phyloP scores from a whole-genome alignment of 306 rosid genomes.

The Macrotyloma uniflorum region DNA sequence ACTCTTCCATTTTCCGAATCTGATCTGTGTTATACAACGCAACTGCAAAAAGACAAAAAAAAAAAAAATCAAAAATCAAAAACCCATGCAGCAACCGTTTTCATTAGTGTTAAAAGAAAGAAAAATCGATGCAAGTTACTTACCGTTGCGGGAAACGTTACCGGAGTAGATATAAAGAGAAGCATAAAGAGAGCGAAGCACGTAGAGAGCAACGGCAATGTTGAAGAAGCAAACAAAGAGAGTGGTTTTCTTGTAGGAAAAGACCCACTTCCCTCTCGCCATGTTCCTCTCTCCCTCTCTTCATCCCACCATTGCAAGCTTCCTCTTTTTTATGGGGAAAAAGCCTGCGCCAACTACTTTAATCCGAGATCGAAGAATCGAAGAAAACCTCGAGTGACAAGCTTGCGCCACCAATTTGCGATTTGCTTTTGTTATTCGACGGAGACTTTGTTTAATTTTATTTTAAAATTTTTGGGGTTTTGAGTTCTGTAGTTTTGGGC shows the following conservation, averaged over 20 bases:
- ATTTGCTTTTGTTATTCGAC: not conserved
- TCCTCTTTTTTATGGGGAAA: slow-evolving; percentile 15
- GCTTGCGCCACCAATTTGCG: not conserved
- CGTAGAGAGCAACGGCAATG: slow-evolving; percentile 82
- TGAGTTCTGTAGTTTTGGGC: not conserved
- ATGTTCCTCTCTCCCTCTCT: slow-evolving; percentile 45
- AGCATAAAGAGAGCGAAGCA: slow-evolving; percentile 79
- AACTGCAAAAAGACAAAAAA: slow-evolving; percentile 43
- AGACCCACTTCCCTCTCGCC: slow-evolving; percentile 78
- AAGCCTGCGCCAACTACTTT: not conserved
- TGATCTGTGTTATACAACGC: slow-evolving; percentile 82
- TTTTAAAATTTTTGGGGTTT: not conserved
- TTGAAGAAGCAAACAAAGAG: slow-evolving; percentile 72
- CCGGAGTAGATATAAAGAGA: slow-evolving; percentile 80
- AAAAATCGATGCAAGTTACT: not conserved
- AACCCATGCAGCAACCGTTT: not conserved
- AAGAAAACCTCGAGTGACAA: slow-evolving; percentile 25
- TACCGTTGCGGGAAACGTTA: slow-evolving; percentile 58
- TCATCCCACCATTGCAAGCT: slow-evolving; percentile 60
- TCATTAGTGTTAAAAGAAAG: not conserved
- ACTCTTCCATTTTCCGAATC: slow-evolving; percentile 85
- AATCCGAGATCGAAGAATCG: slow-evolving; percentile 19
- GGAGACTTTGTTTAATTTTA: not conserved
- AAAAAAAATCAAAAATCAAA: no score
- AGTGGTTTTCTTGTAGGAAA: slow-evolving; percentile 84